phyloP scores from a whole-genome alignment of 2,329 filamentous ascomycete genomes.

The Apiospora rasikravindrae region DNA sequence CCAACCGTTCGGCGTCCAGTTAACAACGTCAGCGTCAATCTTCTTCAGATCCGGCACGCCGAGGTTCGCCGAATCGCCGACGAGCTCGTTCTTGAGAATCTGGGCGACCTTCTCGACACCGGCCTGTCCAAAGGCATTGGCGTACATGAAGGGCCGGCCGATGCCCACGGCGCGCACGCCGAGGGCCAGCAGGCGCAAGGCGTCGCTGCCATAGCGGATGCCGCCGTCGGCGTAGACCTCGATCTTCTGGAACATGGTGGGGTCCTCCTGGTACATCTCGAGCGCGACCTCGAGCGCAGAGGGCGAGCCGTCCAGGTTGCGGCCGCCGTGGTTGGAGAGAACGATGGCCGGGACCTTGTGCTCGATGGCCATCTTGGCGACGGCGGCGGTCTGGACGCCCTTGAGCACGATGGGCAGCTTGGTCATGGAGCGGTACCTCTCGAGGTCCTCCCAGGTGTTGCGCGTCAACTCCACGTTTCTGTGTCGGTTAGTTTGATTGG shows the following conservation, averaged over 20 bases:
- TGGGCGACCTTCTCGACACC: conserved; percentile 49
- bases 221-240: conserved; percentile 42
- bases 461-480: conserved; percentile 15
- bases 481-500: background rate
- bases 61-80: conserved; percentile 36
- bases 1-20: conserved; percentile 24
- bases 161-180: conserved; percentile 45
- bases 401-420: conserved; percentile 39
- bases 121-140: conserved; percentile 51
- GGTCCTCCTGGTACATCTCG: conserved; percentile 36
- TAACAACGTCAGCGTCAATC: conserved; percentile 30
- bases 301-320: conserved; percentile 39
- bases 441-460: conserved; percentile 35
- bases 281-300: conserved; percentile 38
- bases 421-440: conserved; percentile 30
- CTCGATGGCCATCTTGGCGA: conserved; percentile 36
- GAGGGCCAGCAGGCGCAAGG: conserved; percentile 41
- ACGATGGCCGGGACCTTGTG: conserved; percentile 38
- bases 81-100: conserved; percentile 51
- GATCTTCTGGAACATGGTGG: conserved; percentile 37
- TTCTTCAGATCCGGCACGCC: conserved; percentile 36
- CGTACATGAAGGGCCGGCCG: conserved; percentile 53
- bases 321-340: conserved; percentile 44
- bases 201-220: conserved; percentile 41
- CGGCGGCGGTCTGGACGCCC: conserved; percentile 41